These are phyloP conservation scores for Bacidia rubella DNA, from an alignment of 495 filamentous ascomycete species.

Conservation along the genomic window DNA sequence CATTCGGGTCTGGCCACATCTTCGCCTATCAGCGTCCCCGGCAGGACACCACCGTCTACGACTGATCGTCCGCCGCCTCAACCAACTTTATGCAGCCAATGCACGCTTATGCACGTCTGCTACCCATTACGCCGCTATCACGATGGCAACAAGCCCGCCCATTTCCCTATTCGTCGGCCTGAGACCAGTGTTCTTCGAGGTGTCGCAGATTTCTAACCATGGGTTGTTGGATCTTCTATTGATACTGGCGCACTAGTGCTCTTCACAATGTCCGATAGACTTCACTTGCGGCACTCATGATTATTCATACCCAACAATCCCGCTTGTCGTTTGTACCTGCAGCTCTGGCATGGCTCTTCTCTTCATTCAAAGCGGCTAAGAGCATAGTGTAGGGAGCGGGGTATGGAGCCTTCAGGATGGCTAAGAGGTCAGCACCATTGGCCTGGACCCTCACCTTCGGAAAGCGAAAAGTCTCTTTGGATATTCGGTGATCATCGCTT, in stretches of 20 bases:
- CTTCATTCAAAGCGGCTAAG: no score
- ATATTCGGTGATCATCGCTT: no score
- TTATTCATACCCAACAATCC: no score
- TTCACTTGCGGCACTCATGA: no score
- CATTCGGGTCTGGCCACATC: slow-evolving; percentile 12
- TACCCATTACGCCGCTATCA: slow-evolving; percentile 1
- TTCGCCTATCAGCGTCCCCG: neutral
- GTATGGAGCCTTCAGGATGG: no score
- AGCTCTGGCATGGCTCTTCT: no score
- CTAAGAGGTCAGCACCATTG: no score
- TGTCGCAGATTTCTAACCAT: slow-evolving; percentile 1
- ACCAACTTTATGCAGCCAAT: slow-evolving; percentile 3
- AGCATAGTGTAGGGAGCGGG: no score
- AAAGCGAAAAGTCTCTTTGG: no score
- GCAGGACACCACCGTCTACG: neutral
- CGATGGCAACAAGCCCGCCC: neutral
- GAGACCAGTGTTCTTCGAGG: neutral
- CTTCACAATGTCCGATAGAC: neutral
- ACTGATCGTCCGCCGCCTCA: slow-evolving; percentile 1
- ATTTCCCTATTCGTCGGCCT: slow-evolving; percentile 7
- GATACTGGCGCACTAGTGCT: neutral
- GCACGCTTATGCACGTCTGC: slow-evolving; percentile 7
- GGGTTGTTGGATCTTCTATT: neutral
- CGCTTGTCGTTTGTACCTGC: no score
- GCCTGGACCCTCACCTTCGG: no score